A percentile compares a stretch with the other conserved stretches of the same genome.
These are phyloP conservation scores for Hanseniaspora lindneri DNA, from an alignment of 805 yeast genomes.

Conservation along the genomic window DNA sequence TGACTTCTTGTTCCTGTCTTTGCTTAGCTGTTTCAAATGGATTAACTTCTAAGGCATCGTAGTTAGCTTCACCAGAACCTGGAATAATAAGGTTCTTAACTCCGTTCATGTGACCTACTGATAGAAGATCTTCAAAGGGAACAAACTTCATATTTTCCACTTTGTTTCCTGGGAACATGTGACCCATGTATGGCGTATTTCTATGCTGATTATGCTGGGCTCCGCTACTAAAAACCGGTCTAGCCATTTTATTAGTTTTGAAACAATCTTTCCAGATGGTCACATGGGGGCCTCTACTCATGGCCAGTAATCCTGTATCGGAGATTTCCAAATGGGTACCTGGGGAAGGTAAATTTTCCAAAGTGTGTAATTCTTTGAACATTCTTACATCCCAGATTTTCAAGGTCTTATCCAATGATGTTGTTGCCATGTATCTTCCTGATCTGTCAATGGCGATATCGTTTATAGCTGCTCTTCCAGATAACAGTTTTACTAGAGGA, in stretches of 20 bases:
- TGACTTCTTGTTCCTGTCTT: slow-evolving; percentile 86
- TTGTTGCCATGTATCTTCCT: slow-evolving; percentile 87
- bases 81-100: slow-evolving; percentile 81
- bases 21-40: slow-evolving; percentile 87
- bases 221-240: slow-evolving; percentile 39
- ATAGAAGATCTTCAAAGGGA: slow-evolving; percentile 93
- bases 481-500: slow-evolving; percentile 71
- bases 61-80: slow-evolving; percentile 96
- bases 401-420: slow-evolving; percentile 72
- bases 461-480: slow-evolving; percentile 77
- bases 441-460: slow-evolving; percentile 79
- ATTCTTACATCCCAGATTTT: slow-evolving; percentile 91
- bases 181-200: slow-evolving; percentile 82
- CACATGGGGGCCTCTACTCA: slow-evolving; percentile 94
- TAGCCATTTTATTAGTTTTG: slow-evolving; percentile 32
- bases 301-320: slow-evolving; percentile 74
- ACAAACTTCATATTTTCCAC: slow-evolving; percentile 61
- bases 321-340: slow-evolving; percentile 70
- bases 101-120: slow-evolving; percentile 72
- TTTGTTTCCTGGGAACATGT: slow-evolving; percentile 65
- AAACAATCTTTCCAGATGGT: slow-evolving; percentile 86
- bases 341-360: slow-evolving; percentile 65
- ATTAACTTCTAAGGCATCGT: slow-evolving; percentile 82
- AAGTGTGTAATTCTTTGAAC: slow-evolving; percentile 55
- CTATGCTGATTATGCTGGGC: slow-evolving; percentile 20